Percentiles rank a stretch among this genome's conserved stretches.
Conservation (phyloP, 257 asterid species). For the Nicotiana knightiana region DNA sequence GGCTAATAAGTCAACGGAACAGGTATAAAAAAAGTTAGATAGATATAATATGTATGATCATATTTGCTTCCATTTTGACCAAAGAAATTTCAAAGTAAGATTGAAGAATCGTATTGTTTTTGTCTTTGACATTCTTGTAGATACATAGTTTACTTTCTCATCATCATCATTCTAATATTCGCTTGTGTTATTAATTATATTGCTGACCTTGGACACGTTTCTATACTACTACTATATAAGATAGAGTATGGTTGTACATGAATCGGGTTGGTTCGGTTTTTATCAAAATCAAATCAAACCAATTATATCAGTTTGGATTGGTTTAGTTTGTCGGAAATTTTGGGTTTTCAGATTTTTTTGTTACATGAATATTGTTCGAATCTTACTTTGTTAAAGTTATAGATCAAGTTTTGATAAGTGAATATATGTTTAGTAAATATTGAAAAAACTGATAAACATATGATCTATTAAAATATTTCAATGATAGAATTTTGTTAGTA, state of each 20-base stretch:
- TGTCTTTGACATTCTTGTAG: background rate
- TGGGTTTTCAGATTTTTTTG: too few species aligned
- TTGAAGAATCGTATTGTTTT: background rate
- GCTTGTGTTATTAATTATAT: background rate
- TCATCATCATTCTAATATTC: background rate
- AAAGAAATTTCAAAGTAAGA: constrained; percentile 4
- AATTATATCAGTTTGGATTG: too few species aligned
- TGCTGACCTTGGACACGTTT: background rate
- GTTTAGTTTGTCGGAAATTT: too few species aligned
- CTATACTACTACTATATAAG: background rate
- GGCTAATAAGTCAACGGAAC: background rate
- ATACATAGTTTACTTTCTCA: background rate
- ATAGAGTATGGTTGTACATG: background rate
- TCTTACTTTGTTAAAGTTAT: too few species aligned
- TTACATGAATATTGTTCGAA: too few species aligned
- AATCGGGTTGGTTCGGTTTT: too few species aligned
- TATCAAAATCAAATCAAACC: too few species aligned
- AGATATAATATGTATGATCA: background rate
- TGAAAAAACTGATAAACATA: too few species aligned
- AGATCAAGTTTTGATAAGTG: too few species aligned
- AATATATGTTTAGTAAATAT: too few species aligned
- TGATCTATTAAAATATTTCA: too few species aligned
- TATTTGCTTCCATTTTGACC: background rate
- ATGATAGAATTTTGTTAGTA: too few species aligned
- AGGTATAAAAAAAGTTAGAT: background rate